A percentile compares a stretch with the other conserved stretches of the same genome.
Conservation (phyloP, 1,139 yeast genomes). For the Hyphopichia buzzinii region DNA sequence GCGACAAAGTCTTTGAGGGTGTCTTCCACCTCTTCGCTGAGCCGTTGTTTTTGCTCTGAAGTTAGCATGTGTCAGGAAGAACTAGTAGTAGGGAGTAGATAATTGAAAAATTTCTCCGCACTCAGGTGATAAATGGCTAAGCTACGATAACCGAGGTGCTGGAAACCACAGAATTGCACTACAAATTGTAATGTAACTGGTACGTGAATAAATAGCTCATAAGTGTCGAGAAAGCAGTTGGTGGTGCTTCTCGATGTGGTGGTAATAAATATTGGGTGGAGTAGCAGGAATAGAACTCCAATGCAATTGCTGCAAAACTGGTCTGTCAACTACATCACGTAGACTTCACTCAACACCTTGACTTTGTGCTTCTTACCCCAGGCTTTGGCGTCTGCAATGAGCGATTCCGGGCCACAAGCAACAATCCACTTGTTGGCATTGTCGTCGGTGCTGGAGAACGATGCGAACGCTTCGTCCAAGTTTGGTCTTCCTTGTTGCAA, state of each 20-base stretch:
- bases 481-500: conserved; percentile 40
- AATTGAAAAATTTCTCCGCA: neutral
- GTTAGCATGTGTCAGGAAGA: neutral
- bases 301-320: too few relatives aligned
- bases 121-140: too few relatives aligned
- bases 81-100: neutral
- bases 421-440: conserved; percentile 50
- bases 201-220: too few relatives aligned
- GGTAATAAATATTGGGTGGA: too few relatives aligned
- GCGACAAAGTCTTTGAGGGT: conserved; percentile 14
- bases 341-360: conserved; percentile 45
- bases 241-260: too few relatives aligned
- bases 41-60: conserved; percentile 1
- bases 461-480: conserved; percentile 26
- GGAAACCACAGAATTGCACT: too few relatives aligned
- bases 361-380: conserved; percentile 41
- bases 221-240: too few relatives aligned
- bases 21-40: conserved; percentile 11
- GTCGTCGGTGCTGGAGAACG: conserved; percentile 24
- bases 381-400: conserved; percentile 46
- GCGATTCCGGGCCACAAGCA: conserved; percentile 67
- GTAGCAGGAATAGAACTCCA: too few relatives aligned
- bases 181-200: too few relatives aligned
- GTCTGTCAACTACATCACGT: conserved; percentile 35
- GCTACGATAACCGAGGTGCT: too few relatives aligned